These are phyloP conservation scores for Fusarium verrucosum DNA, from an alignment of 2,329 filamentous ascomycete genomes.

Conservation along the genomic window DNA sequence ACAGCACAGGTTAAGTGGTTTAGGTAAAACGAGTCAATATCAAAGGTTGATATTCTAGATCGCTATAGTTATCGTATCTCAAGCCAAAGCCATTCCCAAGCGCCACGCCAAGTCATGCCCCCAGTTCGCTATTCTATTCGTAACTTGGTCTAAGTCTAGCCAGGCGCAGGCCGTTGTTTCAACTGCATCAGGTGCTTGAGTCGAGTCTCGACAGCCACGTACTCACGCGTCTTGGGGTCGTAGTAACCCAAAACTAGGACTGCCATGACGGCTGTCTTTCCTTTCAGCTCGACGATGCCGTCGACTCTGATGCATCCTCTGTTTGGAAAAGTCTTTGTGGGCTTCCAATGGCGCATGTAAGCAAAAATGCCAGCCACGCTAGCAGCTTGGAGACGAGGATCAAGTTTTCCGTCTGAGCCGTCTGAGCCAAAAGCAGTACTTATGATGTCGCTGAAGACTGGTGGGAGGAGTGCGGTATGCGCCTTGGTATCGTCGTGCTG, in stretches of 20 bases:
- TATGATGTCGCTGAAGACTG: constrained; percentile 40
- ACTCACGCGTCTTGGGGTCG: constrained; percentile 63
- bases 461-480: constrained; percentile 37
- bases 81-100: constrained; percentile 39
- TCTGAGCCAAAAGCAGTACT: constrained; percentile 43
- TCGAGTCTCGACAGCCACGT: constrained; percentile 53
- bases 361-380: constrained; percentile 49
- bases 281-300: constrained; percentile 64
- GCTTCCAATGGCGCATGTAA: constrained; percentile 58
- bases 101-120: constrained; percentile 42
- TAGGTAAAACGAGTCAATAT: neutral
- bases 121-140: constrained; percentile 2
- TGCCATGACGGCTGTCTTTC: constrained; percentile 56
- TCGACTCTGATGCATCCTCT: constrained; percentile 63
- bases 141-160: constrained; percentile 24
- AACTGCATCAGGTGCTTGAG: constrained; percentile 55
- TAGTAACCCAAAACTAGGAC: constrained; percentile 65
- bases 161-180: constrained; percentile 51
- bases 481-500: constrained; percentile 42
- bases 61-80: constrained; percentile 45
- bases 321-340: constrained; percentile 54
- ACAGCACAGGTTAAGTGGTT: neutral
- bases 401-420: constrained; percentile 48
- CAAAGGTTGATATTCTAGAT: constrained; percentile 34
- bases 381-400: constrained; percentile 48